These are phyloP conservation scores for Ophiocytium majus DNA, from an alignment of 352 stramenopile genomes.

Conservation along the genomic window DNA sequence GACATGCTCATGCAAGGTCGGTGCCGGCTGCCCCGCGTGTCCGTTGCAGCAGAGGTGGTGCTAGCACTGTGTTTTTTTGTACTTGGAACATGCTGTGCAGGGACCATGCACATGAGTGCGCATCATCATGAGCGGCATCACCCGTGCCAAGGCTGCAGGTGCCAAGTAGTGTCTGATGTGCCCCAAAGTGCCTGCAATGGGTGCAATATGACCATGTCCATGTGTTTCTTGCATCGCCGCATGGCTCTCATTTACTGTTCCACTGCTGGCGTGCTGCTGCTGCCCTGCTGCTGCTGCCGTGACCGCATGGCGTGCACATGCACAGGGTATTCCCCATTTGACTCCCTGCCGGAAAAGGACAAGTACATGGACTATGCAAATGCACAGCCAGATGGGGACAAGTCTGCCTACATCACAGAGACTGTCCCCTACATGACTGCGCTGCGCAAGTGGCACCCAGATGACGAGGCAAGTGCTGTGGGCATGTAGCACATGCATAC, in stretches of 20 bases:
- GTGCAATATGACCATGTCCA: no score
- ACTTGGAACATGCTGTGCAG: neutral
- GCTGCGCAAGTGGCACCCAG: constrained; percentile 6
- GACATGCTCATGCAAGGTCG: neutral
- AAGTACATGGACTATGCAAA: neutral
- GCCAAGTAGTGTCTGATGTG: no score
- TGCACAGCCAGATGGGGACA: neutral
- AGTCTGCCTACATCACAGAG: neutral
- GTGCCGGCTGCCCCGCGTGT: neutral
- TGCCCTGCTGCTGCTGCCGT: no score
- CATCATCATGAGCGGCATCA: no score
- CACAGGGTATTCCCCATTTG: constrained; percentile 11
- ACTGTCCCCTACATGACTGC: neutral
- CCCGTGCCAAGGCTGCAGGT: no score
- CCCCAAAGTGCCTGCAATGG: no score
- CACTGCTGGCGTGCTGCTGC: no score
- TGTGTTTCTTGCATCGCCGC: no score
- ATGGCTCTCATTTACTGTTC: no score
- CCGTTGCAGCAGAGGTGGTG: neutral
- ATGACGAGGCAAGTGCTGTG: neutral
- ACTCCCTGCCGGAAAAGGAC: neutral
- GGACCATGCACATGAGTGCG: no score
- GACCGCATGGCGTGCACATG: no score
- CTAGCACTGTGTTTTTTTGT: neutral
- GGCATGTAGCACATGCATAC: neutral